Conservation (phyloP, 2,329 filamentous ascomycete genomes). For the Calonectria henricotiae region DNA sequence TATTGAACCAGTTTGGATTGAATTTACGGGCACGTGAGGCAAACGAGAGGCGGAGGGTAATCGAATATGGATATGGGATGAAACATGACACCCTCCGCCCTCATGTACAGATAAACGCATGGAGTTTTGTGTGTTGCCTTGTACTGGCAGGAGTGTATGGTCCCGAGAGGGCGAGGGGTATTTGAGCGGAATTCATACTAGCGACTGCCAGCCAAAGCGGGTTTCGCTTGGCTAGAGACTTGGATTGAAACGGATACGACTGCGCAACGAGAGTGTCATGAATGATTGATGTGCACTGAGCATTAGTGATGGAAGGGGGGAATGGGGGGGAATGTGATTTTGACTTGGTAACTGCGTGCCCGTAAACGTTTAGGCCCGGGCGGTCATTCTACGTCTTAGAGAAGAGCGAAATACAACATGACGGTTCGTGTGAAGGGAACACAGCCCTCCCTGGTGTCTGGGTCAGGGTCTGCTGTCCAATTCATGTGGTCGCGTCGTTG, state of each 20-base stretch:
- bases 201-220: constrained; percentile 35
- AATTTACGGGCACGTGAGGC: constrained; percentile 38
- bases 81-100: constrained; percentile 31
- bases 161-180: constrained; percentile 34
- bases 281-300: constrained; percentile 7
- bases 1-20: constrained; percentile 32
- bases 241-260: not conserved
- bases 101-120: constrained; percentile 45
- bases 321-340: not conserved
- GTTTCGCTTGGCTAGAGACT: constrained; percentile 35
- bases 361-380: not conserved
- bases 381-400: not conserved
- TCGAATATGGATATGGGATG: constrained; percentile 34
- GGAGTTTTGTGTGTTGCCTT: constrained; percentile 39
- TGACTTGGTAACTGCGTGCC: not conserved
- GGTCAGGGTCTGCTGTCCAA: constrained; percentile 45
- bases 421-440: not conserved
- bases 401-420: not conserved
- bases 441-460: constrained; percentile 1
- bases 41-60: constrained; percentile 38
- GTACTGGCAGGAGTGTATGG: constrained; percentile 38
- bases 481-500: constrained; percentile 41
- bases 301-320: not conserved
- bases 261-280: not conserved
- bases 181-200: constrained; percentile 42